Evolutionary conservation across 2,329 filamentous ascomycete genomes (phyloP), one percentile per base, ranked within the genome.

Genomic region (Lasiodiplodia sp.): DNA sequence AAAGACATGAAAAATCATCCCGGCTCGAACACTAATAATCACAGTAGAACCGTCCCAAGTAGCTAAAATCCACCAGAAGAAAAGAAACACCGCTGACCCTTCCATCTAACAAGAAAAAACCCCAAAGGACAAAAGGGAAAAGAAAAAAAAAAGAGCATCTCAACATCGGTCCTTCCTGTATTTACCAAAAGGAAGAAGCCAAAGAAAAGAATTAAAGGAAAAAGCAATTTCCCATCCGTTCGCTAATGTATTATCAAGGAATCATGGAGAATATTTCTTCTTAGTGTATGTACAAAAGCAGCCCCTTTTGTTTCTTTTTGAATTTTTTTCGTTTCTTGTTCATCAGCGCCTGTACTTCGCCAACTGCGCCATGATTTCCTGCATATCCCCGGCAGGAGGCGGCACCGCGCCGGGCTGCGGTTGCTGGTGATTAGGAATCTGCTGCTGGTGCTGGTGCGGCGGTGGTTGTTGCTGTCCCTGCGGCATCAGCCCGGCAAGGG

Each of bases 361-460:
- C 69, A 93, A 81, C 73, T 92, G 89, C 16, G 90, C 89, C 87
- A 94, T 91, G 64, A 94, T 92, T 73, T 92, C 91, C 76, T 91
- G 87, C 73, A 93, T 89, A 72, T 85, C 82, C 5, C 44, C 56
- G 8, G 55, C 44, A 4, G 56, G 56, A 12, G 64, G 64, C 31
- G 71, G 71, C n/a, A 71, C 69, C 38, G 56, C 68, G 60, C 67
- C 76, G 71, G 70, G 70, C 72, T 74, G 65, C 55, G 71, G 72
- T 49, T 74, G 70, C 47, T 76, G 75, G 38, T n/a, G 44, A 47
- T 14, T 47, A 47, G 44, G n/a, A 47, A 47, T 47, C 44, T 73
- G 75, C 66, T 77, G 78, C 10, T 73, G 74, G 52, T 76, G 75
- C 63, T 72, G 72, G n/a, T 76, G 78, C 60, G 66, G 64, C 14